Conservation (phyloP, 495 filamentous ascomycete genomes). For the Xylona heveae region DNA sequence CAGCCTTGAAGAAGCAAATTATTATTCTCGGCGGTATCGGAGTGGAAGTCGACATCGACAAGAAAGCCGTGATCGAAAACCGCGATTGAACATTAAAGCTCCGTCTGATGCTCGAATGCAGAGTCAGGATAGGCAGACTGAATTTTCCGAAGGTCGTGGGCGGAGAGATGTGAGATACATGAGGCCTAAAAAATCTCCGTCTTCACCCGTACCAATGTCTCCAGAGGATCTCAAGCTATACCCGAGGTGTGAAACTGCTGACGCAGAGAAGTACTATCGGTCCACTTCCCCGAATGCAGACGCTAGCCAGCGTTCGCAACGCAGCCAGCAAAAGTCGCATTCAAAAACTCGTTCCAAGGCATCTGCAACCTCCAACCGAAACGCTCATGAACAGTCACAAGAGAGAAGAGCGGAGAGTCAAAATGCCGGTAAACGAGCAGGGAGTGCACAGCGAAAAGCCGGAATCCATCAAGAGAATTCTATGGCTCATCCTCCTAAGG, state of each 20-base stretch:
- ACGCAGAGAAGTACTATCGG: slow-evolving; percentile 19
- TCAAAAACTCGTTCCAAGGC: no score
- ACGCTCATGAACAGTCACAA: no score
- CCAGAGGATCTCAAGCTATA: slow-evolving; percentile 41
- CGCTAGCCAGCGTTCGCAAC: no score
- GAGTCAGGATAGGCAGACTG: slow-evolving; percentile 28
- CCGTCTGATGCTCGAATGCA: slow-evolving; percentile 23
- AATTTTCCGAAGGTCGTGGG: slow-evolving; percentile 48
- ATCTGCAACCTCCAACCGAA: no score
- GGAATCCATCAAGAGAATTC: no score
- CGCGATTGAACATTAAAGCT: slow-evolving; percentile 7
- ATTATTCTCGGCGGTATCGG: slow-evolving; percentile 31
- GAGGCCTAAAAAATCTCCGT: slow-evolving; percentile 69
- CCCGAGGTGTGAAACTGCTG: slow-evolving; percentile 19
- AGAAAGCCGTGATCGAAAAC: slow-evolving; percentile 34
- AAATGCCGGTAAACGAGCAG: no score
- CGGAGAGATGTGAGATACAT: slow-evolving; percentile 43
- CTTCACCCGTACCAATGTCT: slow-evolving; percentile 81
- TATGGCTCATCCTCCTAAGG: no score
- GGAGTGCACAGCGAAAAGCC: no score
- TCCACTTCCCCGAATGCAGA: slow-evolving; percentile 18
- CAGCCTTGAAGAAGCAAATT: slow-evolving; percentile 58
- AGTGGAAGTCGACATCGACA: slow-evolving; percentile 22
- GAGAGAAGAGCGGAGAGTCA: no score
- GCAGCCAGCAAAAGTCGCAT: no score